Base-by-base conservation (phyloP, 805 yeast species). In the Myxozyma vanderwaltii region DNA sequence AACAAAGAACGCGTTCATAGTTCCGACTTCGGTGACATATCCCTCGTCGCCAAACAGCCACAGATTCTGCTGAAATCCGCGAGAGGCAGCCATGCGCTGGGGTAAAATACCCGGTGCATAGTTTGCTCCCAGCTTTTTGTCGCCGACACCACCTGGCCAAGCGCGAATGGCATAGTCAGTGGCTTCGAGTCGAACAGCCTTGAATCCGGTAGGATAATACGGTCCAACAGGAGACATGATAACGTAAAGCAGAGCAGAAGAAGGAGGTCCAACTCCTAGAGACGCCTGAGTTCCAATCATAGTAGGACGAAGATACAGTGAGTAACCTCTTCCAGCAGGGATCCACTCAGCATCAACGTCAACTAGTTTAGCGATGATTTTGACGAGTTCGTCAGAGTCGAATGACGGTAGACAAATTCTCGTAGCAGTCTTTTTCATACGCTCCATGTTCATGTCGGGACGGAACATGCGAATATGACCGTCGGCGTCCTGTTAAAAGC, bases 61-160 rank as follows among this genome's bases (percentile, higher is more conserved):
- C 74, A 92, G 79, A 80, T 92, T 92, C 77, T 94, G 98, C 74
- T 89, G 96, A 79, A 84, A 91, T 45, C 99, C 99, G 75, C 91
- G 84, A 24, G 79, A 71, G 56, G 96, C 96, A 52, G 98, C 97
- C 77, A 89, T 86, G 68, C 82, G 79, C 77, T 90, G 97, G 33
- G 98, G 97, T 72, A 82, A 80, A 70, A 91, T 84, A 74, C 97
- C 89, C 63, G 98, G 97, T 46, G 97, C 99, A 72, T 92, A 92
- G 80, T 92, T 92, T 63, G 96, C 97, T 75, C 99, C 99, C 70
- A 92, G 83, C 77, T 92, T 92, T 76, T 84, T 86, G 83, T 92
- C 88, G 76, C 99, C 99, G 69, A 85, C 91, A 75, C 98, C 99
- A 71, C 96, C 96, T 72, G 98, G 98, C 98, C 98, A 92, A 31